phyloP scores from a whole-genome alignment of 2,329 filamentous ascomycete genomes.

The Beauveria rudraprayagi region DNA sequence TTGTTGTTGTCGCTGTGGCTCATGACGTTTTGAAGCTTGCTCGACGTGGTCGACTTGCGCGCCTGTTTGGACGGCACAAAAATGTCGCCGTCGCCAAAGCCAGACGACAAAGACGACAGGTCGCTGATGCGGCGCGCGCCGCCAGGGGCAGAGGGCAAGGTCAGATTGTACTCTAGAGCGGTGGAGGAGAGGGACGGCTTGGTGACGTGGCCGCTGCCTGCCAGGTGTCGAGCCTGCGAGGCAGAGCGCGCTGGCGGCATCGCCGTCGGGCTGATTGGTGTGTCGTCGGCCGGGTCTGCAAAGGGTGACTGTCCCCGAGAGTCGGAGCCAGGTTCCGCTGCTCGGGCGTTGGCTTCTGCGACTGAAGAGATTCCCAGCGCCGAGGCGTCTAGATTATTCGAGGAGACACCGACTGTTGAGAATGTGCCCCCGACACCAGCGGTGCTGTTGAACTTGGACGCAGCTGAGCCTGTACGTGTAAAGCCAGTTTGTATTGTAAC shows the following conservation, averaged over 20 bases:
- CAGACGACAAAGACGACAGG: conserved; percentile 54
- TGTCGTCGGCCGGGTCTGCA: not conserved
- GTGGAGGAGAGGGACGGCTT: conserved; percentile 10
- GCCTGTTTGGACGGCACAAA: conserved; percentile 32
- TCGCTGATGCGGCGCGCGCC: conserved; percentile 36
- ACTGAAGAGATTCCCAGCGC: not conserved
- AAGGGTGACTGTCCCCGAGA: not conserved
- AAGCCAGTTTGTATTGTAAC: conserved; percentile 3
- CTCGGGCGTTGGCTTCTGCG: not conserved
- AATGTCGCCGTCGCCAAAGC: conserved; percentile 55
- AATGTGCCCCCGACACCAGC: not conserved
- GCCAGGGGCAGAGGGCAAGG: conserved; percentile 27
- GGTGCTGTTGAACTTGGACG: not conserved
- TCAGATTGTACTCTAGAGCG: conserved; percentile 17
- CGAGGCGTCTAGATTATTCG: not conserved
- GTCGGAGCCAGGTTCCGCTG: not conserved
- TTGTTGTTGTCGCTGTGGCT: not conserved
- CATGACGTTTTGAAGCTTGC: not conserved
- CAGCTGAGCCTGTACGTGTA: not conserved
- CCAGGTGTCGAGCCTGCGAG: not conserved
- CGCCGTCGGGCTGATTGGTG: not conserved
- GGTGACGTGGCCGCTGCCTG: not conserved
- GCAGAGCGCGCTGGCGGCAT: not conserved
- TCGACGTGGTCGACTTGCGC: conserved; percentile 10
- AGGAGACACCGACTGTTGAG: not conserved